A percentile compares a stretch with the other conserved stretches of the same genome.
Evolutionary conservation across 148 eudicot genomes (phyloP).

Genomic region (Amaranthus cruentus): DNA sequence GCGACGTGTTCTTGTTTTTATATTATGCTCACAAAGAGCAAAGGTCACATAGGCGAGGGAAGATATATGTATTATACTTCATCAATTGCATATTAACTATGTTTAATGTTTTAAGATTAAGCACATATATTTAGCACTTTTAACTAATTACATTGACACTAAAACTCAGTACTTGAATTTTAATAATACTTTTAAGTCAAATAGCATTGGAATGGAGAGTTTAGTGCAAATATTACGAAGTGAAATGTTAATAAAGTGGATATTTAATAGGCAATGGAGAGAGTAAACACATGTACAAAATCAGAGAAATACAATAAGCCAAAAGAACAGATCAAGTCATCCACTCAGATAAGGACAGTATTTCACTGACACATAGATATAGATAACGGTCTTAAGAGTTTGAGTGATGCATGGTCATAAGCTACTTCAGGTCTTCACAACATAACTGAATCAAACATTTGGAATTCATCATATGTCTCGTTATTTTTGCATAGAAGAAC

Average conservation of each 20-base stretch:
- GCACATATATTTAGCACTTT: not conserved
- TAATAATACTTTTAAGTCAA: not conserved
- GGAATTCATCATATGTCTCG: not conserved
- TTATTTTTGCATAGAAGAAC: not conserved
- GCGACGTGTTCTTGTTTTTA: no score
- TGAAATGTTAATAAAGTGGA: not conserved
- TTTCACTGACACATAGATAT: not conserved
- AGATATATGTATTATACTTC: not conserved
- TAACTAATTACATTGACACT: not conserved
- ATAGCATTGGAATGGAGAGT: not conserved
- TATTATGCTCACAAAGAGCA: not conserved
- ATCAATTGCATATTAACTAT: not conserved
- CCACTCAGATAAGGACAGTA: not conserved
- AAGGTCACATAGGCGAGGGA: not conserved
- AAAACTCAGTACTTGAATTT: not conserved
- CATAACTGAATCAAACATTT: not conserved
- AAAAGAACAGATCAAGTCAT: not conserved
- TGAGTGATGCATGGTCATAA: conserved; percentile 2
- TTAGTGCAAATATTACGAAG: no score
- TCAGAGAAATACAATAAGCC: not conserved
- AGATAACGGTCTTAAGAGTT: not conserved
- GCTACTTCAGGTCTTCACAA: conserved; percentile 3
- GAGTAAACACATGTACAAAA: not conserved
- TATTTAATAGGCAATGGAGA: not conserved
- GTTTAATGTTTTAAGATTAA: not conserved